A percentile compares a stretch with the other conserved stretches of the same genome.
Evolutionary conservation across 495 filamentous ascomycete genomes (phyloP).

Genomic region (Aspergillus baeticus): DNA sequence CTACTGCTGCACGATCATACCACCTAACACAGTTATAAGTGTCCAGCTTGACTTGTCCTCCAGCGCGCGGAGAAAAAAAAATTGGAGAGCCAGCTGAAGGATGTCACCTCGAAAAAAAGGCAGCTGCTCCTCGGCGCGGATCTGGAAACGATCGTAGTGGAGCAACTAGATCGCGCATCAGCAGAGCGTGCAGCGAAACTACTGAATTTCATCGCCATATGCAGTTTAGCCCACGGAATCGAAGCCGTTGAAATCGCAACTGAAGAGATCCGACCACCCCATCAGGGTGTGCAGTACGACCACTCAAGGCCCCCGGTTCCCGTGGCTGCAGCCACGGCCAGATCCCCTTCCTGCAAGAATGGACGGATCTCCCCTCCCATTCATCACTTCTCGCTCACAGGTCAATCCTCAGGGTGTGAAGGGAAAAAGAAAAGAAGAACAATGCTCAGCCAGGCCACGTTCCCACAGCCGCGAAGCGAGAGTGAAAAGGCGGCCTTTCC

Average conservation of each 20-base stretch:
- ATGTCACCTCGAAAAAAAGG: not conserved
- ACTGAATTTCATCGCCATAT: slow-evolving; percentile 9
- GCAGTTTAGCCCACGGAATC: slow-evolving; percentile 15
- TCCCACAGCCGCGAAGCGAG: not conserved
- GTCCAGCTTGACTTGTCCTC: too few species aligned
- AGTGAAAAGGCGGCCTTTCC: not conserved
- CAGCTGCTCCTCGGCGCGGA: slow-evolving; percentile 15
- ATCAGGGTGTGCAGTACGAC: slow-evolving; percentile 14
- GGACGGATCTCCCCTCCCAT: not conserved
- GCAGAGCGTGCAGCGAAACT: slow-evolving; percentile 10
- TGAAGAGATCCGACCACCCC: slow-evolving; percentile 20
- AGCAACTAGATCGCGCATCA: slow-evolving; percentile 22
- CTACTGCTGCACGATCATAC: not conserved
- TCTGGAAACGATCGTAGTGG: slow-evolving; percentile 26
- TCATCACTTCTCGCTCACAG: too few species aligned
- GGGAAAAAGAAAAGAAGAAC: not conserved
- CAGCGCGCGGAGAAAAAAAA: too few species aligned
- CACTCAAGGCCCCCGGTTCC: slow-evolving; percentile 12
- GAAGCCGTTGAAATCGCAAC: slow-evolving; percentile 22
- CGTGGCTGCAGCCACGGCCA: slow-evolving; percentile 18
- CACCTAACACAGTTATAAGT: not conserved
- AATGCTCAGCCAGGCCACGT: too few species aligned
- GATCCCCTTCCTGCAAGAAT: not conserved
- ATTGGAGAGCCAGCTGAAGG: not conserved
- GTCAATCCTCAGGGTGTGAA: not conserved